Evolutionary conservation across 805 yeast genomes (phyloP).

Genomic region (Monosporozyma siamensis): DNA sequence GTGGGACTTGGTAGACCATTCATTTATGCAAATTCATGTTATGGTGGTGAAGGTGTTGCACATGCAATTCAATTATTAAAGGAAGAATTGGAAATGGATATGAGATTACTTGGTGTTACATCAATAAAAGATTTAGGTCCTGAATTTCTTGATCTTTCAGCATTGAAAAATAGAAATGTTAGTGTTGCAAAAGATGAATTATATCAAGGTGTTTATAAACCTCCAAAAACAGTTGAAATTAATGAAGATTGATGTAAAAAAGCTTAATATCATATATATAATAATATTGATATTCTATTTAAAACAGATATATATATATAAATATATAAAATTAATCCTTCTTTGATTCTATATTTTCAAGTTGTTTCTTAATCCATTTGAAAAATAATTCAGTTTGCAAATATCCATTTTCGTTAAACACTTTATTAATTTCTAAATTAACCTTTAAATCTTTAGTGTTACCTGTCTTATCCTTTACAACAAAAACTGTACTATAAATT

Average conservation of each 20-base stretch:
- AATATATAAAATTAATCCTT: slow-evolving; percentile 15
- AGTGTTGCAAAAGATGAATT: slow-evolving; percentile 47
- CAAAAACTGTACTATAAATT: slow-evolving; percentile 35
- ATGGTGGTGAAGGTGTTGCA: slow-evolving; percentile 57
- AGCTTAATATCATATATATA: not conserved
- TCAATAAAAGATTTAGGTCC: slow-evolving; percentile 51
- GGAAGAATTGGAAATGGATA: slow-evolving; percentile 64
- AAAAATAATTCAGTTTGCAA: slow-evolving; percentile 34
- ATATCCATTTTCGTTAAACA: slow-evolving; percentile 36
- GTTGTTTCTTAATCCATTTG: slow-evolving; percentile 32
- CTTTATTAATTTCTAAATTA: slow-evolving; percentile 26
- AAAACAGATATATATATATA: slow-evolving; percentile 25
- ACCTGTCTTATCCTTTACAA: slow-evolving; percentile 9
- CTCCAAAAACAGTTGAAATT: slow-evolving; percentile 45
- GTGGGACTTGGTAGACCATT: slow-evolving; percentile 65
- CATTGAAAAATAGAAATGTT: slow-evolving; percentile 35
- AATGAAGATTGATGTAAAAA: slow-evolving; percentile 14
- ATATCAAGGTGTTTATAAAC: slow-evolving; percentile 46
- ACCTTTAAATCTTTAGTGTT: slow-evolving; percentile 11
- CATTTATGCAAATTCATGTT: slow-evolving; percentile 51
- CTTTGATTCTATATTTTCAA: slow-evolving; percentile 29
- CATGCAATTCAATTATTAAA: slow-evolving; percentile 52
- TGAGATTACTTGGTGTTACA: slow-evolving; percentile 71
- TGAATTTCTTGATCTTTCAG: slow-evolving; percentile 47
- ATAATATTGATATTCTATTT: not conserved